Base-by-base conservation (phyloP, 192 early-diverging fungal genomes). In the Obelidium mucronatum region DNA sequence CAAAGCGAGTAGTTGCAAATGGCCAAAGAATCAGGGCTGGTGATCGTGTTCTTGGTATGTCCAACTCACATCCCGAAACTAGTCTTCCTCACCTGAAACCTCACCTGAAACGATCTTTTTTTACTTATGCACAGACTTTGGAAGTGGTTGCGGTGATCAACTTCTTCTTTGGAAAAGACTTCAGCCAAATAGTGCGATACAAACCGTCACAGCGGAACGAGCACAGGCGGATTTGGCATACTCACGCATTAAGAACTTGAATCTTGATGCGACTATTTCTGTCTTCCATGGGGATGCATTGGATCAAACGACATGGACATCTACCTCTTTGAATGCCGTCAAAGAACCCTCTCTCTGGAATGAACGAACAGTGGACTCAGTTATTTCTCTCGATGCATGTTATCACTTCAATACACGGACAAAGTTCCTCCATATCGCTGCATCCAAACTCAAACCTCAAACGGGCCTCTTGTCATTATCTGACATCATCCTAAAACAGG, bases 101-200 rank as follows among this genome's bases (percentile, higher is more conserved):
- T 48, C 44, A 6, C 0, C 44, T 48, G 11, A 48, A 48, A 48
- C 44, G 8, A 48, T 48, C 44, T 48, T 48, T 6, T 31, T 71
- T 48, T 48, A 48, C 8, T 48, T 48, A 48, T 5, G 11, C 17
- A 0, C 64, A 77, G 82, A 84, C 54, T 84, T 73, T 70, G 82
- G 82, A 2, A 66, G 53, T 56, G 82, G 82, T 33, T 84, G 82
- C 66, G 82, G 82, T 13, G 82, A 84, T 63, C 82, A 84, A 40
- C 39, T 62, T 28, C 68, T 81, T 22, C 39, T 67, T n/a, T 75
- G 77, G 37, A 48, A 55, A 3, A 4, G 31, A 2, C 30, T 53
- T 22, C 73, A 81, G 52, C 72, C 71, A 30, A 40, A 66, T 40
- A 28, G 30, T 28, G 48, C 35, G 17, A 48, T 79, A 11, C 66